phyloP scores from a whole-genome alignment of 305 asterid genomes.

The Coffea humblotiana region DNA sequence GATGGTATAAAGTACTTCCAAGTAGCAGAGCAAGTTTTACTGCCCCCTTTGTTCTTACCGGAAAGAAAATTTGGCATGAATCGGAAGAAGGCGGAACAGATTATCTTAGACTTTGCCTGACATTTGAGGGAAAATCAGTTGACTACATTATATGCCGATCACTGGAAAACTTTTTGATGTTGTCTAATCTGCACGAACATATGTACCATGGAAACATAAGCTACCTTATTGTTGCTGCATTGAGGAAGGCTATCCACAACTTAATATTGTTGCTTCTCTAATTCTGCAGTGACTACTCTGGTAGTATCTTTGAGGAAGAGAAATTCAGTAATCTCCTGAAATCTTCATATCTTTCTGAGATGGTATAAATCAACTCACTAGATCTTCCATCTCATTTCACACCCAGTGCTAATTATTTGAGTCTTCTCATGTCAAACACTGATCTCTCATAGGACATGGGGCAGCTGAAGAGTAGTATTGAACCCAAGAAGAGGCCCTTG shows the following conservation, averaged over 20 bases:
- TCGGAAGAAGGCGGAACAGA: neutral
- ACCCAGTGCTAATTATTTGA: neutral
- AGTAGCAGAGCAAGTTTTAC: neutral
- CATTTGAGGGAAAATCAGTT: neutral
- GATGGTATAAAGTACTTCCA: neutral
- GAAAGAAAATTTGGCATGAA: neutral
- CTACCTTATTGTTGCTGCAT: neutral
- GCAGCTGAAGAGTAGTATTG: constrained; percentile 33
- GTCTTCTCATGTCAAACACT: neutral
- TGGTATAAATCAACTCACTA: constrained; percentile 19
- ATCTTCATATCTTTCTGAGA: constrained; percentile 20
- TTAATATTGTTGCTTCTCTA: neutral
- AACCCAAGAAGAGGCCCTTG: constrained; percentile 57
- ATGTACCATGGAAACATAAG: neutral
- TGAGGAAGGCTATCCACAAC: neutral
- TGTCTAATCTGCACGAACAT: neutral
- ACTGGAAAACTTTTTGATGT: neutral
- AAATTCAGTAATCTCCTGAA: constrained; percentile 23
- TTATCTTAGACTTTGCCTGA: neutral
- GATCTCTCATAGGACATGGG: constrained; percentile 30
- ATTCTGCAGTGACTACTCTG: constrained; percentile 12
- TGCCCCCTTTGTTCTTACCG: neutral
- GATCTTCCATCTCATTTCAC: constrained; percentile 8
- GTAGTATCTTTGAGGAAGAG: constrained; percentile 24
- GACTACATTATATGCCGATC: neutral